These are phyloP conservation scores for Chlorociboria aeruginascens DNA, from an alignment of 495 filamentous ascomycete species.

Conservation along the genomic window DNA sequence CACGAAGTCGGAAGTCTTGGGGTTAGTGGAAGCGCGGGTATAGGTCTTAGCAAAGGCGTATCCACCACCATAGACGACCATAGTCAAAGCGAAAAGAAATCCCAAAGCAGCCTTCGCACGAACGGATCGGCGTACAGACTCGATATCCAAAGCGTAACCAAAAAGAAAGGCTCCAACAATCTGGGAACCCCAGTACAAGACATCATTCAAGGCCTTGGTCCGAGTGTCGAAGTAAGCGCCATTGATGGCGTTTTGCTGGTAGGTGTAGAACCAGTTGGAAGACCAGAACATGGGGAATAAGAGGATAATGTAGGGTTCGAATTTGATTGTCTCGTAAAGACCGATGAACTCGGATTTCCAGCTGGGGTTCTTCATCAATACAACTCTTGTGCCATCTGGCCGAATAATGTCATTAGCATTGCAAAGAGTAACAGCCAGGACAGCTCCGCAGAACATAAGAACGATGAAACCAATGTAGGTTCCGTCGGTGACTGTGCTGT, in stretches of 20 bases:
- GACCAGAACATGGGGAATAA: conserved; percentile 84
- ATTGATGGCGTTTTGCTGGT: conserved; percentile 47
- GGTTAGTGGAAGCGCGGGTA: conserved; percentile 34
- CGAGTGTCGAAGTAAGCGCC: conserved; percentile 68
- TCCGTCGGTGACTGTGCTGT: conserved; percentile 58
- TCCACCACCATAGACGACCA: conserved; percentile 80
- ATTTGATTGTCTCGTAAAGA: conserved; percentile 59
- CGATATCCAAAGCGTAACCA: conserved; percentile 62
- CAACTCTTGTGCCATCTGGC: conserved; percentile 69
- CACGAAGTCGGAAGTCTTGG: conserved; percentile 17
- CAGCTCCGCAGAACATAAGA: conserved; percentile 67
- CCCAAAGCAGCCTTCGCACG: conserved; percentile 63
- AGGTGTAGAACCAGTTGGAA: conserved; percentile 74
- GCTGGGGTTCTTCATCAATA: conserved; percentile 78
- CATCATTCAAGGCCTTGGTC: conserved; percentile 69
- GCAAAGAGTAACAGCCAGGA: conserved; percentile 58
- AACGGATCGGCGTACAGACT: conserved; percentile 49
- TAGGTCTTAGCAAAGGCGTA: conserved; percentile 62
- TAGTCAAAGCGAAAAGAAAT: conserved; percentile 59
- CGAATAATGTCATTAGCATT: conserved; percentile 59
- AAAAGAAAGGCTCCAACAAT: conserved; percentile 75
- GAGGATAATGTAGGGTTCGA: conserved; percentile 65
- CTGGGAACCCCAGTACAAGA: conserved; percentile 80
- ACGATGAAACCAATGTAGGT: conserved; percentile 89
- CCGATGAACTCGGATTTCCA: conserved; percentile 69